Conservation (phyloP, 225 moss, liverwort and hornwort genomes). For the Climacium dendroides region DNA sequence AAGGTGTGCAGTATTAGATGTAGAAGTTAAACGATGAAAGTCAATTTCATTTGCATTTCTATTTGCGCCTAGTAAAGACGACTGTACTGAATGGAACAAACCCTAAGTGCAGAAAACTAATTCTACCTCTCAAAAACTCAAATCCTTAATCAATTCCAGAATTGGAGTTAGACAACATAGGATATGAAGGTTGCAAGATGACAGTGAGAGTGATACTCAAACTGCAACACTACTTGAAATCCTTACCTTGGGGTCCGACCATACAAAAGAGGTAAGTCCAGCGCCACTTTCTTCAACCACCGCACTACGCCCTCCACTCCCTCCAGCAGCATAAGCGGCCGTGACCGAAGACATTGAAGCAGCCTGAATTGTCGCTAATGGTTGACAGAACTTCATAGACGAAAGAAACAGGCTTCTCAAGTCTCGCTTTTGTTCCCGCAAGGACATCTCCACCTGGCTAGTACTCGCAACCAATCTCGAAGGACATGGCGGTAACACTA, state of each 20-base stretch:
- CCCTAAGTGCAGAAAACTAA: background rate
- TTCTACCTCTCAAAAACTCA: background rate
- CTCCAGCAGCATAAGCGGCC: conserved; percentile 9
- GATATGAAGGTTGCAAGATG: background rate
- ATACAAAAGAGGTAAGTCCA: conserved; percentile 26
- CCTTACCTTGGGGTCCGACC: conserved; percentile 36
- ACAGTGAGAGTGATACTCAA: background rate
- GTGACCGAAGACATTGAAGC: background rate
- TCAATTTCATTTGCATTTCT: background rate
- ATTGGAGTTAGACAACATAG: background rate
- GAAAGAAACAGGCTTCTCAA: conserved; percentile 15
- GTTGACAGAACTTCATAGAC: background rate
- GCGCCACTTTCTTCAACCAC: conserved; percentile 23
- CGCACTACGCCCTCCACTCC: background rate
- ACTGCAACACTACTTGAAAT: background rate
- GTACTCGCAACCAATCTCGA: background rate
- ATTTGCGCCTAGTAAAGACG: no score
- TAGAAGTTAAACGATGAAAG: background rate
- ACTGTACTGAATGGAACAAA: background rate
- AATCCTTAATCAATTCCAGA: background rate
- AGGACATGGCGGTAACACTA: background rate
- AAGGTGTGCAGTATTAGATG: background rate
- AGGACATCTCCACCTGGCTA: conserved; percentile 12
- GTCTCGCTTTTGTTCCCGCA: background rate
- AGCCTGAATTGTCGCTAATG: conserved; percentile 8